A percentile compares a stretch with the other conserved stretches of the same genome.
Evolutionary conservation across 1,284 basidiomycete species (phyloP).

Genomic region (Singerocomus rubriflavus): DNA sequence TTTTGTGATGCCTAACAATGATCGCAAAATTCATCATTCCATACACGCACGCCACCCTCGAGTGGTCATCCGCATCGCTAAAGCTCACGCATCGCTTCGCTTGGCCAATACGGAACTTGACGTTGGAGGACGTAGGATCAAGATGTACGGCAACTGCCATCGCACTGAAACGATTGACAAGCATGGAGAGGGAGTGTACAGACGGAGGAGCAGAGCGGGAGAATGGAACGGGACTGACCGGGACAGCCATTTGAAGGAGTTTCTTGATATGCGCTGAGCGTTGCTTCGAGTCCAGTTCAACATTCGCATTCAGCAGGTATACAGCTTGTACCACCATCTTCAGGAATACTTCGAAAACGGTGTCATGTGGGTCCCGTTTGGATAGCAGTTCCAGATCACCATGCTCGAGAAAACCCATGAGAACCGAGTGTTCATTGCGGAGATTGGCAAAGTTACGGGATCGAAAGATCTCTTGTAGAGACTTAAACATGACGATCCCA

Average conservation of each 20-base stretch:
- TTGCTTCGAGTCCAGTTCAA: slow-evolving; percentile 34
- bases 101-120: slow-evolving; percentile 54
- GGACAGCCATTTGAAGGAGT: slow-evolving; percentile 75
- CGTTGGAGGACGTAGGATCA: slow-evolving; percentile 51
- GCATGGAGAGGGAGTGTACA: slow-evolving; percentile 65
- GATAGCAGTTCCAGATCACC: slow-evolving; percentile 57
- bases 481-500: slow-evolving; percentile 58
- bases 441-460: slow-evolving; percentile 80
- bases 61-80: slow-evolving; percentile 62
- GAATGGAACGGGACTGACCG: slow-evolving; percentile 70
- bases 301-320: slow-evolving; percentile 28
- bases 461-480: slow-evolving; percentile 76
- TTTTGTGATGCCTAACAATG: slow-evolving; percentile 58
- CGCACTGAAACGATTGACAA: slow-evolving; percentile 85
- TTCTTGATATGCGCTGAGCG: slow-evolving; percentile 57
- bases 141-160: slow-evolving; percentile 78
- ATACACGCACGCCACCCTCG: slow-evolving; percentile 71
- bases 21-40: slow-evolving; percentile 77
- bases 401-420: slow-evolving; percentile 73
- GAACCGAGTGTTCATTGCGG: slow-evolving; percentile 70
- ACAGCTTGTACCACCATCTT: slow-evolving; percentile 69
- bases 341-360: slow-evolving; percentile 78
- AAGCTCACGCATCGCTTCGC: slow-evolving; percentile 73
- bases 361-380: slow-evolving; percentile 56
- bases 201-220: slow-evolving; percentile 53